Evolutionary conservation across 1,284 basidiomycete genomes (phyloP).

Genomic region (Ceratorhiza oryzae-sativae): DNA sequence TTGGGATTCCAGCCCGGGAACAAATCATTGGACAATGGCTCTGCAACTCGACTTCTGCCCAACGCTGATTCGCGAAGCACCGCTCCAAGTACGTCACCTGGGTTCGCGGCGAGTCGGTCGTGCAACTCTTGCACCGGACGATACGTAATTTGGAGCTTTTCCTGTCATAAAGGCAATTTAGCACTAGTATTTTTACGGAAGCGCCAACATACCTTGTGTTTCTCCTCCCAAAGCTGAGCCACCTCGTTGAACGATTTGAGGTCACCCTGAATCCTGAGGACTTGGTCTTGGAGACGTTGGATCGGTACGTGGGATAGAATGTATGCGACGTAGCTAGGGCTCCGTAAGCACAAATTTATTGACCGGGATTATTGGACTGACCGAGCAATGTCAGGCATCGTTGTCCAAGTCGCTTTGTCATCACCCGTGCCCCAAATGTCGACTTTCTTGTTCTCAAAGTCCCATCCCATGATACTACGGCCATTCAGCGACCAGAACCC

Average conservation of each 20-base stretch:
- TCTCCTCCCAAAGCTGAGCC: conserved; percentile 36
- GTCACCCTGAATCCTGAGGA: conserved; percentile 34
- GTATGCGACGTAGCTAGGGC: conserved; percentile 24
- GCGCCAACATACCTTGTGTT: conserved; percentile 13
- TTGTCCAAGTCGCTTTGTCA: conserved; percentile 35
- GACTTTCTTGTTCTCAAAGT: conserved; percentile 28
- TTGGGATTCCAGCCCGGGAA: conserved; percentile 25
- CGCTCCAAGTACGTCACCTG: conserved; percentile 14
- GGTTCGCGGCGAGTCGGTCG: conserved; percentile 4
- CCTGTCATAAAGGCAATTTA: not conserved
- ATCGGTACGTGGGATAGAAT: conserved; percentile 24
- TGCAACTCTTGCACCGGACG: conserved; percentile 22
- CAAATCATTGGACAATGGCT: conserved; percentile 29
- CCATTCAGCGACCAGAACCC: not conserved
- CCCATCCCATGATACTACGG: conserved; percentile 17
- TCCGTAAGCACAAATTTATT: not conserved
- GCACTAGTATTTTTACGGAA: not conserved
- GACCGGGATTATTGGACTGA: not conserved
- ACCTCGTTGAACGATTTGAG: conserved; percentile 38
- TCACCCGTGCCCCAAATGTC: conserved; percentile 38
- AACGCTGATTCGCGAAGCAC: conserved; percentile 19
- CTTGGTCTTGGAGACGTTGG: conserved; percentile 28
- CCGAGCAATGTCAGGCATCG: conserved; percentile 38
- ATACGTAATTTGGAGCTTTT: conserved; percentile 15
- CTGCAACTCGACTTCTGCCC: conserved; percentile 18